These are phyloP conservation scores for Oxyria digyna DNA, from an alignment of 148 eudicot genomes.

Conservation along the genomic window DNA sequence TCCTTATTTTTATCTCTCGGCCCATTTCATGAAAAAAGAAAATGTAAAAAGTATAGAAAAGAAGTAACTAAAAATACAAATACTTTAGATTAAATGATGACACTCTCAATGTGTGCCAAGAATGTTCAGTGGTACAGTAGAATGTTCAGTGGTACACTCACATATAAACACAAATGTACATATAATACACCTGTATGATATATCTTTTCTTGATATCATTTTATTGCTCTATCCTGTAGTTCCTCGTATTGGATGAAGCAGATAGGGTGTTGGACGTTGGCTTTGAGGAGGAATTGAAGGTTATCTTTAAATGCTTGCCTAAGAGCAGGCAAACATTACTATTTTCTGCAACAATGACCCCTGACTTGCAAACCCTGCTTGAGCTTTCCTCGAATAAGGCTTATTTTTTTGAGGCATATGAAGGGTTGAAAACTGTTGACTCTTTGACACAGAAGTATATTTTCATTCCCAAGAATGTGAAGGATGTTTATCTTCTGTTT, in stretches of 20 bases:
- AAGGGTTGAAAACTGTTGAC: slow-evolving; percentile 73
- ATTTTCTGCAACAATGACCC: slow-evolving; percentile 92
- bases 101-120: too few species aligned
- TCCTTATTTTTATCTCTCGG: too few species aligned
- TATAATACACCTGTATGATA: too few species aligned
- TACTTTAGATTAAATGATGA: too few species aligned
- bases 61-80: too few species aligned
- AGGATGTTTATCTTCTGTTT: slow-evolving; percentile 68
- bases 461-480: slow-evolving; percentile 46
- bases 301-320: slow-evolving; percentile 66
- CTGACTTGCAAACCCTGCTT: slow-evolving; percentile 51
- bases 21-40: too few species aligned
- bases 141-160: too few species aligned
- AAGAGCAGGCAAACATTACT: slow-evolving; percentile 74
- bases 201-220: neutral
- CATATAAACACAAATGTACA: too few species aligned
- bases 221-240: slow-evolving; percentile 27
- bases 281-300: slow-evolving; percentile 73
- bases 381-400: slow-evolving; percentile 78
- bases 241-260: slow-evolving; percentile 92
- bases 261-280: slow-evolving; percentile 88
- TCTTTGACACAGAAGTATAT: slow-evolving; percentile 75
- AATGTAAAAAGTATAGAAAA: too few species aligned
- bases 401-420: slow-evolving; percentile 72
- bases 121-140: too few species aligned